These are phyloP conservation scores for Bolboschoenoplectus hybrid DNA, from an alignment of 202 grass and related monocot species.

Conservation along the genomic window DNA sequence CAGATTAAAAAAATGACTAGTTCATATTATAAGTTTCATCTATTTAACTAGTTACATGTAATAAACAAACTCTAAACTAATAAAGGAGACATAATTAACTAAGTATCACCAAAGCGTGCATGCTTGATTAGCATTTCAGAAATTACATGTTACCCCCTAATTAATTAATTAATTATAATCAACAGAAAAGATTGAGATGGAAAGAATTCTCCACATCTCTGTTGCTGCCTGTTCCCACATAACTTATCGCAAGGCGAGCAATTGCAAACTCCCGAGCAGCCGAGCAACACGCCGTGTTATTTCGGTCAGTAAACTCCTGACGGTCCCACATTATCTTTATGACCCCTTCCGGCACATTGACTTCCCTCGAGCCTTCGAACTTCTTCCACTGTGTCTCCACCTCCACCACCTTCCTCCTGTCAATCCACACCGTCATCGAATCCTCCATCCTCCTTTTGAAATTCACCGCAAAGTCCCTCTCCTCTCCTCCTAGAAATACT, in stretches of 20 bases:
- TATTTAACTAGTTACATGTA: neutral
- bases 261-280: constrained; percentile 10
- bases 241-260: neutral
- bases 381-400: neutral
- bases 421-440: constrained; percentile 3
- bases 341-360: neutral
- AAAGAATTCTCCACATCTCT: neutral
- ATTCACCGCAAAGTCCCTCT: neutral
- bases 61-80: neutral
- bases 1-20: neutral
- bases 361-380: neutral
- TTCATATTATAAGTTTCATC: neutral
- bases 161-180: neutral
- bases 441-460: neutral
- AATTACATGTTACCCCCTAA: neutral
- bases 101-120: neutral
- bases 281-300: neutral
- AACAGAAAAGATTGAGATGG: constrained; percentile 14
- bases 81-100: neutral
- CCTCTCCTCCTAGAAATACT: constrained; percentile 3
- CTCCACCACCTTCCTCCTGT: neutral
- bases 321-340: constrained; percentile 3
- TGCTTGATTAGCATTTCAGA: neutral
- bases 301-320: neutral
- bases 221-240: neutral